phyloP scores from a whole-genome alignment of 805 yeast genomes.

The Candida vartiovaarae region DNA sequence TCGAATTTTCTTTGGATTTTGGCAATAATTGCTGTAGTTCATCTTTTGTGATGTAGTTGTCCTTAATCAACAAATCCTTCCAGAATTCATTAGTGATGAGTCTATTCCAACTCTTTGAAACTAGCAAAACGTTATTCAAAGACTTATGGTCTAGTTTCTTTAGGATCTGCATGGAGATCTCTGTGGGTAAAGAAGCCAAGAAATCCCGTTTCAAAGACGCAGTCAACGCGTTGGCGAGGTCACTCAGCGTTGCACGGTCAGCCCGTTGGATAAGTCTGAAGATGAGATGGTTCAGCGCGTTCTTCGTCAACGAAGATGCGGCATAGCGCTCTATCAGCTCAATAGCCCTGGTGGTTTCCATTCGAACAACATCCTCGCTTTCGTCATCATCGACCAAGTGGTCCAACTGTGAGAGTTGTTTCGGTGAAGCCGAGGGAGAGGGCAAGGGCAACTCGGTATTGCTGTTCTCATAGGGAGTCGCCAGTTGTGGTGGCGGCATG shows the following conservation, averaged over 20 bases:
- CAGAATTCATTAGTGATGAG: conserved; percentile 63
- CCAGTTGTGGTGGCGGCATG: neutral
- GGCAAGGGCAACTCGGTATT: conserved; percentile 49
- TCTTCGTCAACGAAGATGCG: conserved; percentile 29
- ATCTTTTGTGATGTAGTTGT: conserved; percentile 45
- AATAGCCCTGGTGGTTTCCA: conserved; percentile 5
- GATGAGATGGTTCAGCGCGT: conserved; percentile 42
- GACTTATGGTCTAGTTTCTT: conserved; percentile 56
- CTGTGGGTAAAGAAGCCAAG: conserved; percentile 63
- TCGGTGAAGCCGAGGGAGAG: conserved; percentile 61
- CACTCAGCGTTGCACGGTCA: conserved; percentile 55
- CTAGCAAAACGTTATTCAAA: conserved; percentile 53
- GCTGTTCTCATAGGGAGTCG: conserved; percentile 2
- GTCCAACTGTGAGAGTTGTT: conserved; percentile 25
- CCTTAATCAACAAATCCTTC: conserved; percentile 57
- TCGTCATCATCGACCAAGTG: conserved; percentile 11
- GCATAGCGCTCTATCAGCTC: conserved; percentile 11
- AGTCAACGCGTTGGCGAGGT: conserved; percentile 45
- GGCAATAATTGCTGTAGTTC: conserved; percentile 32
- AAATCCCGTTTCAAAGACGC: conserved; percentile 66
- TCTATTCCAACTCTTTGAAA: conserved; percentile 62
- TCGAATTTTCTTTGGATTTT: conserved; percentile 2
- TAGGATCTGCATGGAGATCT: conserved; percentile 61
- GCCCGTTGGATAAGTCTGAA: conserved; percentile 50
- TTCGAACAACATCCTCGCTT: conserved; percentile 4